phyloP scores from a whole-genome alignment of 2,329 filamentous ascomycete species.

The Colletotrichum gloeosporioides region DNA sequence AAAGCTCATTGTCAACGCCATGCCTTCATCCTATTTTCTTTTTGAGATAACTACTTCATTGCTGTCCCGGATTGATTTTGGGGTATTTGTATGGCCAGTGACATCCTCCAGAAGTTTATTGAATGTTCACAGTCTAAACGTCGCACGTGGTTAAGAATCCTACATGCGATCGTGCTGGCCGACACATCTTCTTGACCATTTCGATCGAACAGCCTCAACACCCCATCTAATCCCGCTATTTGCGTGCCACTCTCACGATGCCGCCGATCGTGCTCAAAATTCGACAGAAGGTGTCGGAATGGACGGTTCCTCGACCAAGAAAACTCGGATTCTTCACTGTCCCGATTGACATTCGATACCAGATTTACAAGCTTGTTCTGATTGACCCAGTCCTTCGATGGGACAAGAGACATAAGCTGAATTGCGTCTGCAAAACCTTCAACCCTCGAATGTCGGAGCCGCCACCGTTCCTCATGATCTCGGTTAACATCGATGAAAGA shows the following conservation, averaged over 20 bases:
- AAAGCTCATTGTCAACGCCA: background rate
- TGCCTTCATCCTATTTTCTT: too few relatives aligned
- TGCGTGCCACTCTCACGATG: background rate
- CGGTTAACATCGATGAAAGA: background rate
- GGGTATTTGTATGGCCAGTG: too few relatives aligned
- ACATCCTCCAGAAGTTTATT: too few relatives aligned
- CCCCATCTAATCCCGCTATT: background rate
- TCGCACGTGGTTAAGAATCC: too few relatives aligned
- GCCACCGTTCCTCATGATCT: background rate
- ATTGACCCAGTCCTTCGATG: background rate
- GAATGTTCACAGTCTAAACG: too few relatives aligned
- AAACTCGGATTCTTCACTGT: background rate
- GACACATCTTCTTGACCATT: background rate
- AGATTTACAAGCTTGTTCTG: background rate
- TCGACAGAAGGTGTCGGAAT: background rate
- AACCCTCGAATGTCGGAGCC: background rate
- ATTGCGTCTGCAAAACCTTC: background rate
- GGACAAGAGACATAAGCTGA: background rate
- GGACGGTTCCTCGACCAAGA: background rate
- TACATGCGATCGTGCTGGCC: too few relatives aligned
- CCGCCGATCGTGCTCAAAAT: background rate
- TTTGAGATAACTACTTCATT: too few relatives aligned
- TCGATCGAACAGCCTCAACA: background rate
- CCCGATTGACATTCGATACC: background rate
- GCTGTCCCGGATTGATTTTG: too few relatives aligned